A percentile compares a stretch with the other conserved stretches of the same genome.
Evolutionary conservation across 805 yeast species (phyloP).

Genomic region (Sungouiella blattae): DNA sequence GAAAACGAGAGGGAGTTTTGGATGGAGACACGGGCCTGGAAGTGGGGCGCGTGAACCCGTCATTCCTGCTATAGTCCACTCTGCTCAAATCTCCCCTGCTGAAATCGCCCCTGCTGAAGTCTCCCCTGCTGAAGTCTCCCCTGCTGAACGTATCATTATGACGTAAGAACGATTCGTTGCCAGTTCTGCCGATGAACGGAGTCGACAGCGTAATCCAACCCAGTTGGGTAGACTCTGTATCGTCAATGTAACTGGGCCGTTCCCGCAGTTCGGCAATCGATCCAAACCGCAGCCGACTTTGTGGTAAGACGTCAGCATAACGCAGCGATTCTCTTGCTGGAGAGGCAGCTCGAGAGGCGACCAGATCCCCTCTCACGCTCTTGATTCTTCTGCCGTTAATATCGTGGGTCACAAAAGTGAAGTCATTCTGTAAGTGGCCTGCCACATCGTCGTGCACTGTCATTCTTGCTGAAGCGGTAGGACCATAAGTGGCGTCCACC

Average conservation of each 20-base stretch:
- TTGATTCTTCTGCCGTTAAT: conserved; percentile 29
- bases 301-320: background rate
- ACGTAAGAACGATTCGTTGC: conserved; percentile 13
- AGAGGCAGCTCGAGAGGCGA: conserved; percentile 1
- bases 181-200: conserved; percentile 10
- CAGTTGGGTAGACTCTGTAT: conserved; percentile 5
- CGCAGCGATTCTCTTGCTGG: background rate
- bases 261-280: conserved; percentile 1
- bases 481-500: conserved; percentile 52
- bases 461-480: conserved; percentile 24
- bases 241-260: conserved; percentile 8
- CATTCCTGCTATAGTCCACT: background rate
- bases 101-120: background rate
- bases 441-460: conserved; percentile 17
- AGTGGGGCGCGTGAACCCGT: conserved; percentile 6
- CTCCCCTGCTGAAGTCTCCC: background rate
- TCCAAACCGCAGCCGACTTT: background rate
- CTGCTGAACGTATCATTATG: conserved; percentile 6
- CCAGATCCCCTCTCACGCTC: conserved; percentile 14
- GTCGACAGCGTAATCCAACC: conserved; percentile 16
- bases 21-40: conserved; percentile 15
- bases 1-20: conserved; percentile 14
- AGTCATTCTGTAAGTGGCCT: conserved; percentile 21
- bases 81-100: background rate
- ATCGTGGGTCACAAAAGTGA: conserved; percentile 52